These are phyloP conservation scores for Pseudozyma tsukubaensis DNA, from an alignment of 1,284 basidiomycete species.

Conservation along the genomic window DNA sequence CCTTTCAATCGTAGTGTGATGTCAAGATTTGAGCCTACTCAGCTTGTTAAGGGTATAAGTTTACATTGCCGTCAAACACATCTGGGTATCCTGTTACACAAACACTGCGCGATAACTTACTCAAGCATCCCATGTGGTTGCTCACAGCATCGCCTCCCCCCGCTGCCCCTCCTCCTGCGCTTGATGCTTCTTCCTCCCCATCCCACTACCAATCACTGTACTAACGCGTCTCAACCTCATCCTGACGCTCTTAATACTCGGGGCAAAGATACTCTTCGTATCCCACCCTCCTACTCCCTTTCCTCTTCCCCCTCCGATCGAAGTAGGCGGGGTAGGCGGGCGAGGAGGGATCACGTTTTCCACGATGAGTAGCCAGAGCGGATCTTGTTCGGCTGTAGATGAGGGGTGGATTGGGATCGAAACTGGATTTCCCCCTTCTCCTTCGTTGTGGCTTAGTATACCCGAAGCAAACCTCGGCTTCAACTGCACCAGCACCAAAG, in stretches of 20 bases:
- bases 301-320: neutral
- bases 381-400: neutral
- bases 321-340: constrained; percentile 31
- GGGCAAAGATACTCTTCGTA: constrained; percentile 39
- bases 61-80: too few relatives aligned
- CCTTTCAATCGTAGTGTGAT: too few relatives aligned
- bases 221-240: constrained; percentile 28
- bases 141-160: neutral
- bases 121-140: neutral
- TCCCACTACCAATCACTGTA: constrained; percentile 27
- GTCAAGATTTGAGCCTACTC: too few relatives aligned
- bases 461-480: neutral
- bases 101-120: too few relatives aligned
- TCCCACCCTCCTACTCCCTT: constrained; percentile 10
- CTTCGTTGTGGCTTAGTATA: neutral
- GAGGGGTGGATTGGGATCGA: neutral
- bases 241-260: constrained; percentile 37
- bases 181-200: neutral
- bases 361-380: constrained; percentile 32
- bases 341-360: constrained; percentile 44
- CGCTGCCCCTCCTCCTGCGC: neutral
- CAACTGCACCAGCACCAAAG: constrained; percentile 35
- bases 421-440: neutral
- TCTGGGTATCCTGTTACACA: too few relatives aligned
- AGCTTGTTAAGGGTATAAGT: too few relatives aligned